Base-by-base conservation (phyloP, 164 flowering plant species). In the Macadamia integrifolia region DNA sequence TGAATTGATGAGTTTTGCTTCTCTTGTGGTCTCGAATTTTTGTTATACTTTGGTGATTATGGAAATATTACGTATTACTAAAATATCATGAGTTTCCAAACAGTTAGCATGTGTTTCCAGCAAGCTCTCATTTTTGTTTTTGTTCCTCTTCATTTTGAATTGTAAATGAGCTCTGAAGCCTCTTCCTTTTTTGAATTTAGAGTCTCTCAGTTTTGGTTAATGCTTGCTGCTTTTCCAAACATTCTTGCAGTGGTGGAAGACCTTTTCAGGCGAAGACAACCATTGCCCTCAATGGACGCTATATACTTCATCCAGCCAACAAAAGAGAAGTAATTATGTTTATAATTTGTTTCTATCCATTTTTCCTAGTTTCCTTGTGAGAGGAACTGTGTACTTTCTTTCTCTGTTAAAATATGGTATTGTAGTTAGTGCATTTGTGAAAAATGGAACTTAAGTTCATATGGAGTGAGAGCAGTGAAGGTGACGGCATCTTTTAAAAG, bases 221-320 rank as follows among this genome's bases (percentile, higher is more conserved):
- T 18, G 23, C 28, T 64, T 43, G 57, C 56, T 40, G 58, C 6
- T 32, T 55, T 66, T 58, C 44, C 43, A 29, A 62, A 64, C 52
- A 74, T 75, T 67, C 53, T 60, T 85, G 76, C 93, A 95, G 99
- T 95, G 95, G 99, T 95, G 66, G 99, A 95, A 87, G 98, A 95
- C 74, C 83, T 95, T 58, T 89, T 74, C 81, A 88, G 81, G 80
- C 80, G 99, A 72, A 85, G 99, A 78, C 94, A 95, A 74, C 99
- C 99, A 62, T 73, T 95, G 77, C 97, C 99, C 23, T 80, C 93
- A 66, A 87, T 95, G 98, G 98, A 92, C 77, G 99, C 93, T 18
- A 83, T 95, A 63, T 95, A 95, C 75, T 95, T 91, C 78, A 86
- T 95, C 62, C 99, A 95, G 78, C 99, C 99, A 64, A 50, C 91